Base-by-base conservation (phyloP, 352 stramenopile genomes). In the Plasmopara halstedii region DNA sequence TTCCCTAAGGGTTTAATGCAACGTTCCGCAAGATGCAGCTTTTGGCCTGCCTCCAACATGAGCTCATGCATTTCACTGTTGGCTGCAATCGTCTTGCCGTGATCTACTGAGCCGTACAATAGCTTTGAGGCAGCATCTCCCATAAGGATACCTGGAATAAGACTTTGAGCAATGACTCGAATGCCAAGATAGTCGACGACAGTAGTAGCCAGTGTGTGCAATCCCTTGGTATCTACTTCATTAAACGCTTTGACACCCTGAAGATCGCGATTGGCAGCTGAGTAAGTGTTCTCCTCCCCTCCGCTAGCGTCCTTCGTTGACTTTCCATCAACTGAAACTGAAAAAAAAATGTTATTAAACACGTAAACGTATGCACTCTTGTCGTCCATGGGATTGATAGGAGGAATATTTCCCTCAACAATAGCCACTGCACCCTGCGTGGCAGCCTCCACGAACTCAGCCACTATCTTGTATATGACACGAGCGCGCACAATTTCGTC, bases 321-420 rank as follows among this genome's bases (percentile, higher is more conserved):
- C 0, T 60, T 83, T 18, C 83, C 80, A 46, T 97, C 86, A 17
- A 95, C 68, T 6, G 88, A 94, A 17, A 94, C 67, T 20, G 88
- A 97, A 58, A 98, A 98, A 68, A 98, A 98, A 49, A 98, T 98
- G 61, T 97, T 97, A 71, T 98, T 98, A 70, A 98, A 97, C 38
- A 98, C 81, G 61, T 96, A 98, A 23, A 98, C 93, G 57, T 97
- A 91, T 19, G 91, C 83, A 25, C 78, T 90, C 14, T 71, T 64
- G 18, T 87, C 73, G 59, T 98, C 95, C 71, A 97, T 97, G 10
- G 93, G 91, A 64, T 98, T 98, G 69, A 98, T 98, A 31, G 95
- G 83, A 34, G 74, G 72, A 52, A 98, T 94, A 51, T 96, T 83
- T 47, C 95, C 95, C 38, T 97, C 85, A 23, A 92, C 83, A 53